Percentiles rank a stretch among this genome's conserved stretches.
Conservation (phyloP, 192 early-diverging fungal genomes). For the Entomortierella lignicola region DNA sequence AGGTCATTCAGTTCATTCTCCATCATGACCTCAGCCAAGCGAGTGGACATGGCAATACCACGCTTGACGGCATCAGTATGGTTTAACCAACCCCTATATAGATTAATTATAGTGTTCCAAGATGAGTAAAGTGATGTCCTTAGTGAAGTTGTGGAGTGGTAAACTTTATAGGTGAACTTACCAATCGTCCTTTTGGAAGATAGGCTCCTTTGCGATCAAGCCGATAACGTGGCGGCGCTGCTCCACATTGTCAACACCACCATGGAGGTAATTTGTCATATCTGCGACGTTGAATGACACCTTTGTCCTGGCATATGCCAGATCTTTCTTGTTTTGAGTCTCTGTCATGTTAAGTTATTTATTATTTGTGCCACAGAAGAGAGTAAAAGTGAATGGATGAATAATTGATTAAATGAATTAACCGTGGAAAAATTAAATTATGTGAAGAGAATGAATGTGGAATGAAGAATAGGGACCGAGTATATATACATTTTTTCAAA, state of each 20-base stretch:
- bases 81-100: conserved; percentile 36
- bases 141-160: background rate
- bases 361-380: no score
- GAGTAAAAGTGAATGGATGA: no score
- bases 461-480: no score
- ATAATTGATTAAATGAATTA: no score
- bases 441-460: no score
- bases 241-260: conserved; percentile 58
- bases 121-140: no score
- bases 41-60: conserved; percentile 50
- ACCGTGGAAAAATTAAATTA: no score
- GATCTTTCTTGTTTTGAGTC: conserved; percentile 46
- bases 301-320: conserved; percentile 74
- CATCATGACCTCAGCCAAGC: conserved; percentile 50
- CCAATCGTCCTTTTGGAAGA: conserved; percentile 52
- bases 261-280: conserved; percentile 83
- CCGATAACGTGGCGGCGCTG: conserved; percentile 45
- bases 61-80: conserved; percentile 53
- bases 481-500: no score
- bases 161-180: background rate
- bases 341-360: conserved; percentile 7
- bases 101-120: background rate
- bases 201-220: conserved; percentile 40
- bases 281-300: conserved; percentile 76
- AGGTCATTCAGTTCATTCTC: conserved; percentile 47